Evolutionary conservation across 768 basidiomycete species (phyloP).

Genomic region (Russula earlei): DNA sequence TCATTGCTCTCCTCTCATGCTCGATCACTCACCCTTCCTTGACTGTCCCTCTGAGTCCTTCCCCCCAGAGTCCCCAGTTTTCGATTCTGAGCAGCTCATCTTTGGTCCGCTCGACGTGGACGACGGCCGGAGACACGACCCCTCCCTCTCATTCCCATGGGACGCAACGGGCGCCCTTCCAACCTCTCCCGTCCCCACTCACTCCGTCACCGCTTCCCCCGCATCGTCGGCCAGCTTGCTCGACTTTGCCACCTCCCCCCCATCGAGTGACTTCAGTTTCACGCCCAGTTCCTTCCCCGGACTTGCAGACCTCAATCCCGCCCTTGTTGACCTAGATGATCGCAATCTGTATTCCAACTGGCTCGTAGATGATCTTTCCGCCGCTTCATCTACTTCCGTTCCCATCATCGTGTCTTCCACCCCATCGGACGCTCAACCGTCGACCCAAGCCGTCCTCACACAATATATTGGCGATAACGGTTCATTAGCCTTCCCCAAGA

Average conservation of each 20-base stretch:
- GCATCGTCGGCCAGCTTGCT: slow-evolving; percentile 33
- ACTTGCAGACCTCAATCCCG: slow-evolving; percentile 27
- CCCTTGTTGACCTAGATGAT: slow-evolving; percentile 34
- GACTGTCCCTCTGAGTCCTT: slow-evolving; percentile 23
- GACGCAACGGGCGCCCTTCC: slow-evolving; percentile 35
- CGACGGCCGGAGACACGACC: slow-evolving; percentile 28
- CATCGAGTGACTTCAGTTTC: slow-evolving; percentile 31
- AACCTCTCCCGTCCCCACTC: slow-evolving; percentile 31
- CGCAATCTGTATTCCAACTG: slow-evolving; percentile 42
- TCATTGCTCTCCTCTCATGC: slow-evolving; percentile 22
- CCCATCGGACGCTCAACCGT: slow-evolving; percentile 32
- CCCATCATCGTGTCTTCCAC: slow-evolving; percentile 46
- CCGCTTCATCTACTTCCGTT: slow-evolving; percentile 36
- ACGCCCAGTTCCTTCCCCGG: slow-evolving; percentile 26
- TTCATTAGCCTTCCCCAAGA: slow-evolving; percentile 34
- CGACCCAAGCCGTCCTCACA: slow-evolving; percentile 39
- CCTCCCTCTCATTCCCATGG: slow-evolving; percentile 25
- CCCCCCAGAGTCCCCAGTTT: slow-evolving; percentile 27
- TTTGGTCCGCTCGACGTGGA: slow-evolving; percentile 52
- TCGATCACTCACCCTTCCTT: slow-evolving; percentile 23
- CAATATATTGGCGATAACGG: slow-evolving; percentile 33
- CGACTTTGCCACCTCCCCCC: slow-evolving; percentile 34
- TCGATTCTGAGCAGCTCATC: slow-evolving; percentile 45
- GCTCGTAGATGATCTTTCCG: slow-evolving; percentile 48
- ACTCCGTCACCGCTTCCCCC: slow-evolving; percentile 32